phyloP scores from a whole-genome alignment of 495 filamentous ascomycete genomes.

The Aspergillus haitiensis region DNA sequence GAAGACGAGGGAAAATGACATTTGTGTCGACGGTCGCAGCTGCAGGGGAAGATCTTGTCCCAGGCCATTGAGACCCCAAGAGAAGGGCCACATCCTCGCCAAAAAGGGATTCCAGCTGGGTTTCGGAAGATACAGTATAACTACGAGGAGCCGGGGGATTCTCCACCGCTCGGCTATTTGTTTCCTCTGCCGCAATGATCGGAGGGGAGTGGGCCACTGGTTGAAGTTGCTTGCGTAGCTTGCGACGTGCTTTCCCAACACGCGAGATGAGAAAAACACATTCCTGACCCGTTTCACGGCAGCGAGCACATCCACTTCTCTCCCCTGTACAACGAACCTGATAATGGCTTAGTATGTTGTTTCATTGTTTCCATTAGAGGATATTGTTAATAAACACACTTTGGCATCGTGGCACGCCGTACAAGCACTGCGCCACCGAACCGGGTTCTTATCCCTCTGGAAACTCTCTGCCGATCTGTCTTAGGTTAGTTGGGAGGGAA shows the following conservation, averaged over 20 bases:
- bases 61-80: background rate
- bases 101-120: background rate
- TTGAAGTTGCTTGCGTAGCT: background rate
- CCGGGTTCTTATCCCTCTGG: background rate
- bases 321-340: constrained; percentile 1
- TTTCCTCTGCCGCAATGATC: background rate
- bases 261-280: background rate
- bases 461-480: background rate
- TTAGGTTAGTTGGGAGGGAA: background rate
- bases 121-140: background rate
- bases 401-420: background rate
- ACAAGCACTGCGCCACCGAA: background rate
- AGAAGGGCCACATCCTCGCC: background rate
- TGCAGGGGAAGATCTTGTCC: background rate
- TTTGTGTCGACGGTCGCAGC: background rate
- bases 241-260: background rate
- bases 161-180: background rate
- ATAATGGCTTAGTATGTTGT: background rate
- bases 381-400: background rate
- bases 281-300: background rate
- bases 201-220: background rate
- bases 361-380: constrained; percentile 1
- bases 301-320: background rate
- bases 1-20: background rate
- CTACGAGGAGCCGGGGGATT: background rate